Evolutionary conservation across 108 stramenopile genomes (phyloP), one percentile per base, ranked within the genome.

Genomic region (Pseudonitzschia pungens): DNA sequence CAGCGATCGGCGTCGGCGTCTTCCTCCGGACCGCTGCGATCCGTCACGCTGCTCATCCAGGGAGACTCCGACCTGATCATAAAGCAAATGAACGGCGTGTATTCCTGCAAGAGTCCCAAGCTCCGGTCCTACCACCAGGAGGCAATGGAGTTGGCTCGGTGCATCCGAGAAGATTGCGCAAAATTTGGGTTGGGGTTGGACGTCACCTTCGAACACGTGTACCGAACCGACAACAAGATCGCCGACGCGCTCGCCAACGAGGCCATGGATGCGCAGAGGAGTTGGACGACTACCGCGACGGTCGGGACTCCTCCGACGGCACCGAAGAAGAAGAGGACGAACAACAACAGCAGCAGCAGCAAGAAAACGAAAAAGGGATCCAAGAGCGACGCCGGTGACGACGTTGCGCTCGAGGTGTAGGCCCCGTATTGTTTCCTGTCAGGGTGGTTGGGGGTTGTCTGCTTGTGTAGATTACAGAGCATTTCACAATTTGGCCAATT

Each of bases 51-150:
- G 16, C 60, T 69, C 20, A 60, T 89, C 10, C 72, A 78, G 71
- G 93, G 93, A 0, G 93, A 95, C 81, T 87, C 86, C 16, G 80
- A 92, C 24, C 69, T 95, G 31, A 79, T 95, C 45, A 84, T 95
- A 41, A 77, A 91, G 51, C 93, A 95, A 70, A 36, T 92, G 44
- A 77, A 72, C n/a, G 89, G 89, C 9, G 57, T 53, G 12, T 93
- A 81, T 54, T 65, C 85, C 66, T 86, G 83, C 72, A 85, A 86
- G 56, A 72, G 79, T 51, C 70, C 60, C 1, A 80, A 76, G n/a
- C 62, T 93, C 8, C 69, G 60, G 43, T 74, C 85, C 2, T 71
- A 84, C 20, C 81, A 78, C 56, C 27, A 68, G 0, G 27, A 68
- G 54, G 81, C 76, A 15, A 59, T 58, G n/a, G 41, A 22, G 7